A percentile compares a stretch with the other conserved stretches of the same genome.
phyloP scores from a whole-genome alignment of 768 basidiomycete species.

The Russula sp. region DNA sequence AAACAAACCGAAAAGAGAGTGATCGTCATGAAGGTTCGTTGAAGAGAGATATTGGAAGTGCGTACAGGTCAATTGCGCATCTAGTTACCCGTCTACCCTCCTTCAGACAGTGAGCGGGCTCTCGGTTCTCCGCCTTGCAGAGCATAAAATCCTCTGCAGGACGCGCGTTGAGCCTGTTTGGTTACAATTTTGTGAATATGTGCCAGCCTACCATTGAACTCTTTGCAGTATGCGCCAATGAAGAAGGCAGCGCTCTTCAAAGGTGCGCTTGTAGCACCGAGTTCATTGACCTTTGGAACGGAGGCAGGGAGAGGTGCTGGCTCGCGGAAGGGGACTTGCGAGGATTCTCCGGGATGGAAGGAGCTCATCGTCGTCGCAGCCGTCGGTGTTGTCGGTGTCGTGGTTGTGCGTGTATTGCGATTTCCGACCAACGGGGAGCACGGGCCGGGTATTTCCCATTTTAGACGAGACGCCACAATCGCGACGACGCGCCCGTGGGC shows the following conservation, averaged over 20 bases:
- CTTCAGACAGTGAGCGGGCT: constrained; percentile 89
- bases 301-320: constrained; percentile 57
- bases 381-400: constrained; percentile 14
- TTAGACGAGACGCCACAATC: constrained; percentile 3
- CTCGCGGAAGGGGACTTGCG: constrained; percentile 49
- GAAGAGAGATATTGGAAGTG: constrained; percentile 21
- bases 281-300: constrained; percentile 75
- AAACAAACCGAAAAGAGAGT: not conserved
- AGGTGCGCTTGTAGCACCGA: constrained; percentile 87
- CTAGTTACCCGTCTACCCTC: constrained; percentile 94
- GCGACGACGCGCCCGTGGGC: no score
- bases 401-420: not conserved
- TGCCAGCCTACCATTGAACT: constrained; percentile 76
- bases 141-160: constrained; percentile 88
- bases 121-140: constrained; percentile 87
- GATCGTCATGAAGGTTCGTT: not conserved
- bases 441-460: not conserved
- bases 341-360: constrained; percentile 41
- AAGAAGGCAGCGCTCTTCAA: constrained; percentile 97
- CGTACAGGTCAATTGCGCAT: constrained; percentile 90
- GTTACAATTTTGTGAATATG: not conserved
- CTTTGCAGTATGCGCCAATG: constrained; percentile 91
- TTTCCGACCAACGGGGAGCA: not conserved
- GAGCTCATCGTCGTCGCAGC: constrained; percentile 41
- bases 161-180: not conserved